Percentiles rank a stretch among this genome's conserved stretches.
Evolutionary conservation across 2,329 filamentous ascomycete genomes (phyloP).

Genomic region (Epichloe typhina): DNA sequence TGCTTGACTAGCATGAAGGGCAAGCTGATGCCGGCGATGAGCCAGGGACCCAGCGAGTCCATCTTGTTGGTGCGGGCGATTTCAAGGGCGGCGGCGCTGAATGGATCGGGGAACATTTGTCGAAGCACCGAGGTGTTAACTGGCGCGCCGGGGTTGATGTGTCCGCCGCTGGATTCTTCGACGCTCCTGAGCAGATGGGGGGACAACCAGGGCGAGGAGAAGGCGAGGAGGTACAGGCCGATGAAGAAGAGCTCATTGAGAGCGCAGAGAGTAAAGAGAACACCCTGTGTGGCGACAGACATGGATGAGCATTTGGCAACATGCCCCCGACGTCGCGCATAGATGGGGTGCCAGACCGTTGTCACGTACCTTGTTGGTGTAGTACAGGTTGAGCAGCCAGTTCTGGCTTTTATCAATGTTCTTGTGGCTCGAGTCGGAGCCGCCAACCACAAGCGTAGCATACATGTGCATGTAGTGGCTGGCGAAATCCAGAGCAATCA

Average conservation of each 20-base stretch:
- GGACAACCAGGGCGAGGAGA: slow-evolving; percentile 79
- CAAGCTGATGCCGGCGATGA: slow-evolving; percentile 65
- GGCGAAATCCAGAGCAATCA: slow-evolving; percentile 85
- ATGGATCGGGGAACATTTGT: slow-evolving; percentile 74
- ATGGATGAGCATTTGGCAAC: slow-evolving; percentile 1
- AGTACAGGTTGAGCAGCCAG: slow-evolving; percentile 87
- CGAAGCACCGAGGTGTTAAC: slow-evolving; percentile 56
- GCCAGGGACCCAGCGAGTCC: slow-evolving; percentile 53
- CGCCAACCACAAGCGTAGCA: slow-evolving; percentile 78
- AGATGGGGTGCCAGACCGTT: neutral
- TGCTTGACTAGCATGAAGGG: slow-evolving; percentile 90
- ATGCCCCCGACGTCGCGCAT: slow-evolving; percentile 6
- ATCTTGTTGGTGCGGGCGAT: slow-evolving; percentile 90
- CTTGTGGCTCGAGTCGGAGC: slow-evolving; percentile 75
- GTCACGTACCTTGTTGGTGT: slow-evolving; percentile 76
- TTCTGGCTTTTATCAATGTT: slow-evolving; percentile 79
- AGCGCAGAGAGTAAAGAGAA: slow-evolving; percentile 81
- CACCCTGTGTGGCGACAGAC: slow-evolving; percentile 42
- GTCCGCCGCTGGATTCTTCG: slow-evolving; percentile 36
- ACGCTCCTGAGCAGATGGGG: slow-evolving; percentile 63
- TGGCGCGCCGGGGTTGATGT: slow-evolving; percentile 52
- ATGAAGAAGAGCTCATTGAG: slow-evolving; percentile 98
- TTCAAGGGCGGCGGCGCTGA: slow-evolving; percentile 85
- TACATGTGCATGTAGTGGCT: slow-evolving; percentile 99
- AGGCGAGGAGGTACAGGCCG: slow-evolving; percentile 91